A percentile compares a stretch with the other conserved stretches of the same genome.
Evolutionary conservation across 805 yeast genomes (phyloP).

Genomic region (Komagataella mondaviorum): DNA sequence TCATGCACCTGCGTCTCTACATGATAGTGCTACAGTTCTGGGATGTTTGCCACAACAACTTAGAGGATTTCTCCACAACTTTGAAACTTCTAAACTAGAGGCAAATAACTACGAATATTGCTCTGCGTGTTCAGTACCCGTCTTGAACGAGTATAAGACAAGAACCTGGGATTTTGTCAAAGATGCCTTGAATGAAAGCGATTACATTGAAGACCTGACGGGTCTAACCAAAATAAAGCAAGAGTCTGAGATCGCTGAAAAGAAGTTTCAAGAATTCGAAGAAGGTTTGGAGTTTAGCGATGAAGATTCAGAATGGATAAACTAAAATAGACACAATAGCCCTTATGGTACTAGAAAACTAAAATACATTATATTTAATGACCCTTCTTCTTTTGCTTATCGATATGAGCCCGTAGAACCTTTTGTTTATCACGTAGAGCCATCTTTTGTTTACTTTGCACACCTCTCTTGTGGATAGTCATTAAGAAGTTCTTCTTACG

Average conservation of each 20-base stretch:
- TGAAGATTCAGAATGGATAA: conserved; percentile 8
- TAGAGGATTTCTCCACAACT: conserved; percentile 69
- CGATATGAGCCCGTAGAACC: conserved; percentile 72
- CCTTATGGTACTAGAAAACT: not conserved
- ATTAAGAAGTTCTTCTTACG: conserved; percentile 97
- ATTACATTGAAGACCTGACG: conserved; percentile 60
- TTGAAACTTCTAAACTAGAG: conserved; percentile 45
- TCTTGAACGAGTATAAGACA: conserved; percentile 34
- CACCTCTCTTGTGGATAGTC: conserved; percentile 94
- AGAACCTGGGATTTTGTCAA: conserved; percentile 76
- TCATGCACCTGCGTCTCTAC: conserved; percentile 22
- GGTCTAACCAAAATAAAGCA: conserved; percentile 68
- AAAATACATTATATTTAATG: conserved; percentile 9
- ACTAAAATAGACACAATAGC: not conserved
- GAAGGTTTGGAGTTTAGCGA: conserved; percentile 19
- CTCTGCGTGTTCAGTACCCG: conserved; percentile 68
- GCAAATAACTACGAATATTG: conserved; percentile 70
- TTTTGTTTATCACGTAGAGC: conserved; percentile 87
- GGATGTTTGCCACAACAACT: conserved; percentile 84
- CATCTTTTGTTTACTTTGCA: conserved; percentile 85
- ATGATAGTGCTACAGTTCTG: conserved; percentile 25
- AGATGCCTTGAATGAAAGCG: conserved; percentile 50
- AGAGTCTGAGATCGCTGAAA: conserved; percentile 44
- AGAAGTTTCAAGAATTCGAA: conserved; percentile 21
- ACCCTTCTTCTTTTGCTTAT: conserved; percentile 83